Base-by-base conservation (phyloP, 1,284 basidiomycete species). In the Retiboletus fuscus region DNA sequence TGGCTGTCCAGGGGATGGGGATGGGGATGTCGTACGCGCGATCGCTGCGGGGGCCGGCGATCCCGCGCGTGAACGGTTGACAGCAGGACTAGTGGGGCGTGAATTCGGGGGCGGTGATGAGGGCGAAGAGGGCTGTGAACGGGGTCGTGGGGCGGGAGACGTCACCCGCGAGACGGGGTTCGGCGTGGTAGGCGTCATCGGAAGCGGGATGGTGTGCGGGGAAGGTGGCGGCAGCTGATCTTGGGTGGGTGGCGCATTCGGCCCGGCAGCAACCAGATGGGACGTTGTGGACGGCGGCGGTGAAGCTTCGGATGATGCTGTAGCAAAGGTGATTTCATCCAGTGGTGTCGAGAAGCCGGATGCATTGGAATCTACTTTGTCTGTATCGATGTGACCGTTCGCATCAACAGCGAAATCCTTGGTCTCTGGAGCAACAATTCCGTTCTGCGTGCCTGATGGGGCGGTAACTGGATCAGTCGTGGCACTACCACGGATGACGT, bases 111-210 rank as follows among this genome's bases (percentile, higher is more conserved):
- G 78, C 1, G 69, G 73, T 15, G 80, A 70, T 30, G 74, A 68
- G 7, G 70, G 78, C 20, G 79, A 76, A 49, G 78, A 75, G 24
- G 74, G 60, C 39, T 76, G 76, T 16, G 81, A 81, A 62, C 75
- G 79, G 15, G 81, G 68, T 43, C 70, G 80, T 16, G 69, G 67
- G 39, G 49, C 28, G 5, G 78, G 78, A 10, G 78, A 80, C 10
- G 70, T 20, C 8, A 69, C 62, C 16, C 71, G 77, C 5, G 69
- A 61, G 13, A 66, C 58, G n/a, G 77, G 62, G 8, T 20, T 66
- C 12, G 78, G 57, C 7, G 70, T 67, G 11, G 69, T 73, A 20
- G 80, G 81, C 11, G 77, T 80, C 47, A 70, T 43, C 16, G 81
- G 78, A 15, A 79, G 78, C 6, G 81, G 73, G 6, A 78, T 22